These are phyloP conservation scores for Helicostylum pulchrum DNA, from an alignment of 192 early-diverging fungal species.

Conservation along the genomic window DNA sequence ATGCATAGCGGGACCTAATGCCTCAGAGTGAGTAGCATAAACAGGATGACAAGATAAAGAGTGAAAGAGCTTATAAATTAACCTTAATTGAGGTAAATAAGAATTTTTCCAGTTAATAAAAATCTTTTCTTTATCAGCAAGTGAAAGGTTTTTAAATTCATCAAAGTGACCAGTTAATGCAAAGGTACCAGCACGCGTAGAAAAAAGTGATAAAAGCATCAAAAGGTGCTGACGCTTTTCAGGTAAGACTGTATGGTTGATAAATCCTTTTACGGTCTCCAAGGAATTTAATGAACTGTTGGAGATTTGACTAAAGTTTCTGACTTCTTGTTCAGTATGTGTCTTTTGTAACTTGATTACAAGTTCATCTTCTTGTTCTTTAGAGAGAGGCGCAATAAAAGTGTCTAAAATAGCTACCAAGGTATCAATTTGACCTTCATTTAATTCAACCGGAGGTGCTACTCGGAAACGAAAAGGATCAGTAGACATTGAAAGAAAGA, in stretches of 20 bases:
- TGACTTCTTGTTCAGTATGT: conserved; percentile 26
- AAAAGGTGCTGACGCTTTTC: conserved; percentile 21
- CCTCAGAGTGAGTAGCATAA: conserved; percentile 19
- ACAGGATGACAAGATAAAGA: conserved; percentile 15
- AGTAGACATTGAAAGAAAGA: neutral
- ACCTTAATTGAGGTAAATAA: conserved; percentile 23
- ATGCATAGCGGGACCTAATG: conserved; percentile 35
- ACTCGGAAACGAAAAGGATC: conserved; percentile 21
- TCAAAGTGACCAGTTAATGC: conserved; percentile 26
- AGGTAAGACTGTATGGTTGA: conserved; percentile 7
- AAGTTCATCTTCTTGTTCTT: conserved; percentile 31
- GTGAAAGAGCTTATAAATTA: conserved; percentile 33
- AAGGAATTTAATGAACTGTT: neutral
- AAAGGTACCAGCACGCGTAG: conserved; percentile 33
- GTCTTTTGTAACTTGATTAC: neutral
- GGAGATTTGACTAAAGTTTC: neutral
- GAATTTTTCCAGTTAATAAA: conserved; percentile 31
- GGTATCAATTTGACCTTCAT: conserved; percentile 38
- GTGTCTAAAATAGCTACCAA: conserved; percentile 49
- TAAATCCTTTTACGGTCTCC: neutral
- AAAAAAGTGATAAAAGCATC: conserved; percentile 24
- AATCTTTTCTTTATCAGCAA: conserved; percentile 27
- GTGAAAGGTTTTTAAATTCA: conserved; percentile 34
- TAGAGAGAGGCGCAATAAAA: conserved; percentile 40
- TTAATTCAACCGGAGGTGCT: neutral